phyloP scores from a whole-genome alignment of 192 early-diverging fungal genomes.

The Fimicolochytrium jonesii region DNA sequence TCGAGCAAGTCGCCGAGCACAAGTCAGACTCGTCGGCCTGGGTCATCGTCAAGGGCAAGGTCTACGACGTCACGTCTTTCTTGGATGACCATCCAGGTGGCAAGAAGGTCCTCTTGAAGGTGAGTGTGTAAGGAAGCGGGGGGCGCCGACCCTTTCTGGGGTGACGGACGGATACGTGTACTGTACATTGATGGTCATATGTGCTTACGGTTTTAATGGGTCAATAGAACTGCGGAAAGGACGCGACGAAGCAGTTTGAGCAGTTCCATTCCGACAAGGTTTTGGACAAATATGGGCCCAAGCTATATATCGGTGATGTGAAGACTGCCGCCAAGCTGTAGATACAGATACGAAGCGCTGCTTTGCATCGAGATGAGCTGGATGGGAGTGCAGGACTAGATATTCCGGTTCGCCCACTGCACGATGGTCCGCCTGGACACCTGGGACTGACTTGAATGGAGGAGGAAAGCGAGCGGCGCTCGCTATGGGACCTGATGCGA shows the following conservation, averaged over 20 bases:
- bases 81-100: slow-evolving; percentile 43
- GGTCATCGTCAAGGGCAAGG: slow-evolving; percentile 61
- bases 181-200: slow-evolving; percentile 35
- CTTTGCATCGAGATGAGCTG: too few relatives aligned
- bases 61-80: slow-evolving; percentile 47
- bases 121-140: slow-evolving; percentile 3
- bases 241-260: slow-evolving; percentile 80
- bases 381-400: too few relatives aligned
- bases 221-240: slow-evolving; percentile 66
- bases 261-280: slow-evolving; percentile 69
- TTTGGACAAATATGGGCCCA: slow-evolving; percentile 58
- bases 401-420: too few relatives aligned
- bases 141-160: neutral
- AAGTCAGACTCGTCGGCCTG: slow-evolving; percentile 67
- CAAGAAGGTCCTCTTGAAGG: slow-evolving; percentile 69
- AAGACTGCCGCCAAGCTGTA: slow-evolving; percentile 32
- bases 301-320: slow-evolving; percentile 50
- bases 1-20: slow-evolving; percentile 70
- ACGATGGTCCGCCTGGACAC: too few relatives aligned
- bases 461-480: too few relatives aligned
- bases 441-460: too few relatives aligned
- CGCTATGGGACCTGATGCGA: too few relatives aligned
- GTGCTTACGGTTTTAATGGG: too few relatives aligned
- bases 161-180: slow-evolving; percentile 40
- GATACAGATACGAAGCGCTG: too few relatives aligned